Conservation (phyloP, 768 basidiomycete genomes). For the Megacollybia marginata region DNA sequence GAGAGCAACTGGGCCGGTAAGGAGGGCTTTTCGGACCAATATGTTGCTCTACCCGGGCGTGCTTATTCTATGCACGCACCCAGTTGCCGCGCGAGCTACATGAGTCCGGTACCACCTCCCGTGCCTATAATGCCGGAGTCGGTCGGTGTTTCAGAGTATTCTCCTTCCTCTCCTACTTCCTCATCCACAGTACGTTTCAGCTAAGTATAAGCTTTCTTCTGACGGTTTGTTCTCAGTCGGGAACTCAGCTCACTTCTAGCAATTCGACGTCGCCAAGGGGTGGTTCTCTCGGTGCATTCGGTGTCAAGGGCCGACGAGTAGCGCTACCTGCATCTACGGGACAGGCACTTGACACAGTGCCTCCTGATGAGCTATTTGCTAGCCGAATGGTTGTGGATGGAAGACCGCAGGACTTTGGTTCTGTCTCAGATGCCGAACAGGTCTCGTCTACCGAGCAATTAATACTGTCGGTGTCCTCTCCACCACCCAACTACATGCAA, state of each 20-base stretch:
- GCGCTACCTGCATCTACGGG: conserved; percentile 9
- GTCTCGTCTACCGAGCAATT: conserved; percentile 1
- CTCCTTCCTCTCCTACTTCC: background rate
- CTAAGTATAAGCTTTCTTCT: background rate
- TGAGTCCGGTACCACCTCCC: background rate
- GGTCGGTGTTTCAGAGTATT: background rate
- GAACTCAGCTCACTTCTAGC: background rate
- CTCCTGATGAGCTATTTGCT: conserved; percentile 7
- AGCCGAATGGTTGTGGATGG: conserved; percentile 12
- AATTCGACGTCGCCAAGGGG: conserved; percentile 6
- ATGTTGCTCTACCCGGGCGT: background rate
- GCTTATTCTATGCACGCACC: background rate
- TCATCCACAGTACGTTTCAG: no score
- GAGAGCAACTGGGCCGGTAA: background rate
- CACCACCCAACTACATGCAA: conserved; percentile 13
- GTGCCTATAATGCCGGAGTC: background rate
- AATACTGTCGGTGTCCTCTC: no score
- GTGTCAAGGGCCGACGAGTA: background rate
- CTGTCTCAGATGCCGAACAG: conserved; percentile 1
- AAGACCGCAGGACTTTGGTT: conserved; percentile 14
- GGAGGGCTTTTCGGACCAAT: background rate
- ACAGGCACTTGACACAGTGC: conserved; percentile 7
- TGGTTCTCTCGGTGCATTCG: background rate
- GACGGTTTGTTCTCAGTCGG: background rate
- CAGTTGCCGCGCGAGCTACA: background rate